These are phyloP conservation scores for Calonectria honghensis DNA, from an alignment of 2,329 filamentous ascomycete genomes.

Conservation along the genomic window DNA sequence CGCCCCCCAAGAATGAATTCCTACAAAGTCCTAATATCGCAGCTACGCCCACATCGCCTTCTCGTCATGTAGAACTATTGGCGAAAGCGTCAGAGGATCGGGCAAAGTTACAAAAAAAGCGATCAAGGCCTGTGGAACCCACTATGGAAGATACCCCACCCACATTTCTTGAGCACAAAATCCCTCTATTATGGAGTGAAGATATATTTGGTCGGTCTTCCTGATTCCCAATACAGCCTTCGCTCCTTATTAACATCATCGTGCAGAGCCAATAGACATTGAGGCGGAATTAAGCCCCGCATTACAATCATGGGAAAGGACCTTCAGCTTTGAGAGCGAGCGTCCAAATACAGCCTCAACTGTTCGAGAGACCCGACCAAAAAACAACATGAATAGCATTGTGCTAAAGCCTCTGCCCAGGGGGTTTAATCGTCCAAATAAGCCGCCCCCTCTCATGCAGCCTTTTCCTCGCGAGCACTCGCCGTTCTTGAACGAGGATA, in stretches of 20 bases:
- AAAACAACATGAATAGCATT: not conserved
- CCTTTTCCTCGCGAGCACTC: not conserved
- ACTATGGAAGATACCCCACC: not conserved
- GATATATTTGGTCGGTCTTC: not conserved
- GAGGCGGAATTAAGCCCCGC: not conserved
- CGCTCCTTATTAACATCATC: not conserved
- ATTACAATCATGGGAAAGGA: not conserved
- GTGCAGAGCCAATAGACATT: not conserved
- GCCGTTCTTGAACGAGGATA: not conserved
- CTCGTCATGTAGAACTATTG: not conserved
- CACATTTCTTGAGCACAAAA: not conserved
- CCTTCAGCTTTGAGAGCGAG: not conserved
- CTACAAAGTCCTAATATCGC: not conserved
- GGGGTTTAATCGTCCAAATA: not conserved
- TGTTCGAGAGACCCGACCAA: not conserved
- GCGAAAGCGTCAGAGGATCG: not conserved
- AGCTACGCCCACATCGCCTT: not conserved
- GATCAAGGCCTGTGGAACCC: not conserved
- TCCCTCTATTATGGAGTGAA: not conserved
- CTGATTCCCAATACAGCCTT: not conserved
- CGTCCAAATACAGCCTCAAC: not conserved
- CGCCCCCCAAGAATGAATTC: not conserved
- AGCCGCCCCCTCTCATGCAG: not conserved
- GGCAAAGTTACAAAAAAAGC: not conserved
- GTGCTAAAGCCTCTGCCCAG: not conserved